Percentiles rank a stretch among this genome's conserved stretches.
Evolutionary conservation across 2,329 filamentous ascomycete genomes (phyloP).

Genomic region (Fusarium udum): DNA sequence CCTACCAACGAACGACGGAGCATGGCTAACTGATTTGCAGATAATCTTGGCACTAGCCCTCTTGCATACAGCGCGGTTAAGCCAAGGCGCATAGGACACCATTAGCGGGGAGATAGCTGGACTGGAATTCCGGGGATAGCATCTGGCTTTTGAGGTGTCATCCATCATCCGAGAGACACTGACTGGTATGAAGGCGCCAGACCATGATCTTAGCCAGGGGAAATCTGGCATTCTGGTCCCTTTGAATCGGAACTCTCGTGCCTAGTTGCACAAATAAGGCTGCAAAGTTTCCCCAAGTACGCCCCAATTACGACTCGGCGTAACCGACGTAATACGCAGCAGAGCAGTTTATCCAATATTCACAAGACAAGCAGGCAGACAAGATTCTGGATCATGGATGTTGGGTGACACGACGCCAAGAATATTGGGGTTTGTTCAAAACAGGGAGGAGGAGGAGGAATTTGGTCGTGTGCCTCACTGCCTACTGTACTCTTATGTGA

Average conservation of each 20-base stretch:
- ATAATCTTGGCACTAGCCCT: conserved; percentile 3
- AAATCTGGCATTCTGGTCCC: background rate
- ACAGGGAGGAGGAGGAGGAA: conserved; percentile 5
- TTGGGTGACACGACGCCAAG: conserved; percentile 17
- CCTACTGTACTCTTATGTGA: background rate
- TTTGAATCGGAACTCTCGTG: background rate
- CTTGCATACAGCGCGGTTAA: background rate
- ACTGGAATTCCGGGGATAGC: background rate
- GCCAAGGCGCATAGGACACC: conserved; percentile 6
- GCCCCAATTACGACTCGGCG: conserved; percentile 12
- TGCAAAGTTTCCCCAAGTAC: background rate
- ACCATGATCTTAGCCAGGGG: background rate
- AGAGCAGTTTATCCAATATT: conserved; percentile 1
- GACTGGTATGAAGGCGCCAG: background rate
- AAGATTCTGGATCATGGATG: conserved; percentile 1
- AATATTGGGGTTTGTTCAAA: background rate
- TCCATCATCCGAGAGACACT: background rate
- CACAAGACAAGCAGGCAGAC: background rate
- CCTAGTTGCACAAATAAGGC: conserved; percentile 20
- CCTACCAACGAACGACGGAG: background rate
- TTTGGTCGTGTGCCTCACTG: conserved; percentile 1
- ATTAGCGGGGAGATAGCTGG: background rate
- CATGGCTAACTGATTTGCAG: background rate
- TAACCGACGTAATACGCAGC: conserved; percentile 17
- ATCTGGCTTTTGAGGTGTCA: background rate